These are phyloP conservation scores for Ceratobasidium sp. DNA, from an alignment of 1,284 basidiomycete species.

Conservation along the genomic window DNA sequence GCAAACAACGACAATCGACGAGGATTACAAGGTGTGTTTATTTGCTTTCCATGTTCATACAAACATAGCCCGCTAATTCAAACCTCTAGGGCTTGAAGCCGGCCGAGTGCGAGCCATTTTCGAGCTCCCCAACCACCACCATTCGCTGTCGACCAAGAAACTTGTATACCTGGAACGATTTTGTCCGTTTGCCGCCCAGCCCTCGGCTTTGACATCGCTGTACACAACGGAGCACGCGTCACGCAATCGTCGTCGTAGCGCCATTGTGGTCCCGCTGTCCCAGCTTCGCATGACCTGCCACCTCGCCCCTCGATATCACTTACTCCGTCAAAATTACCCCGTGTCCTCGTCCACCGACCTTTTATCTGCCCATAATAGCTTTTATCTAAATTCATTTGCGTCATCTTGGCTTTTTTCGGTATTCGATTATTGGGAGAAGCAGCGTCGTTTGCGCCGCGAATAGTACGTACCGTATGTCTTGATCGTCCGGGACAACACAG, in stretches of 20 bases:
- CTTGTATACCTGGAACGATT: neutral
- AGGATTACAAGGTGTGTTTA: conserved; percentile 6
- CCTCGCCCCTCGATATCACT: neutral
- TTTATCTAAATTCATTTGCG: neutral
- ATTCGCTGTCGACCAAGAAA: neutral
- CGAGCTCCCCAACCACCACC: neutral
- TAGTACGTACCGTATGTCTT: neutral
- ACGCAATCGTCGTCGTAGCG: neutral
- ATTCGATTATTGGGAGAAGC: conserved; percentile 3
- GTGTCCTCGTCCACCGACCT: neutral
- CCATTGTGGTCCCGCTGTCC: neutral
- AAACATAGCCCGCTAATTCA: neutral
- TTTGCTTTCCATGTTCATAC: neutral
- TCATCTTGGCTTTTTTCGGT: neutral
- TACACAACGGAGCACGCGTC: neutral
- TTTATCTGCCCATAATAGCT: neutral
- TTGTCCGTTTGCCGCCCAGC: neutral
- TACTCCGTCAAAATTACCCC: neutral
- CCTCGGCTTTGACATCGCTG: neutral
- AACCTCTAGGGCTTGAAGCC: neutral
- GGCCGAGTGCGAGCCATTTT: neutral
- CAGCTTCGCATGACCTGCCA: neutral
- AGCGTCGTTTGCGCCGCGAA: neutral
- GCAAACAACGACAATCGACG: neutral
- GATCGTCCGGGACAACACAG: too few relatives aligned